Base-by-base conservation (phyloP, 2,329 filamentous ascomycete species). In the Trichoderma aggressivum region DNA sequence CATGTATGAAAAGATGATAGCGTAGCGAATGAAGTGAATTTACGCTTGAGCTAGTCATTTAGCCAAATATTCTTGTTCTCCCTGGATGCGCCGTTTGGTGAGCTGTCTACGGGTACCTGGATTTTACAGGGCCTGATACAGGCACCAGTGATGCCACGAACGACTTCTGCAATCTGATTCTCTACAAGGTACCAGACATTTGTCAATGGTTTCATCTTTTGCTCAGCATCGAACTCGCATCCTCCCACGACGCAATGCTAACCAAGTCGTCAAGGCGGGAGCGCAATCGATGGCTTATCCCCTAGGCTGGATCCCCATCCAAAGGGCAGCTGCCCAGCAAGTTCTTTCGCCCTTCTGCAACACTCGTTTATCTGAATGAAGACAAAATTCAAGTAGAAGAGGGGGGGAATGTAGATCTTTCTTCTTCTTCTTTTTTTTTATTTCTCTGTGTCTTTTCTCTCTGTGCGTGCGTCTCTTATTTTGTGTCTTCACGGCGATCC, bases 1-100 rank as follows among this genome's bases (percentile, higher is more conserved):
- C 26, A 65, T 71, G 59, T 69, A 68, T 61, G 71, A 71, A 71
- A 66, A 34, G 39, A 58, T 68, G 64, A 65, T 64, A 72, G 70
- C 36, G 63, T 71, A 72, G 70, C 53, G 63, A 71, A 71, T 67
- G 59, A 68, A 71, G 47, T 55, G 62, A 63, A 56, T 55, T 26
- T 36, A 72, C 36, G 67, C 59, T 56, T 47, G 18, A 55, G n/a
- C 12, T 34, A 10, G 1, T 30, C 10, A 47, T 43, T 18, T 39
- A 26, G 16, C 39, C 34, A 7, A n/a, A 3, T 16, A 7, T 21
- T 10, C 26, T 28, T 28, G 26, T 32, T 18, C 18, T 12, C 39
- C 1, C 28, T 18, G 7, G 7, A n/a, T 4, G 8, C 26, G 28
- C 4, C 11, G 11, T 11, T 1, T 26, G 7, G 24, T 18, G 26